Evolutionary conservation across 257 asterid genomes (phyloP).

Genomic region (Penstemon newberryi): DNA sequence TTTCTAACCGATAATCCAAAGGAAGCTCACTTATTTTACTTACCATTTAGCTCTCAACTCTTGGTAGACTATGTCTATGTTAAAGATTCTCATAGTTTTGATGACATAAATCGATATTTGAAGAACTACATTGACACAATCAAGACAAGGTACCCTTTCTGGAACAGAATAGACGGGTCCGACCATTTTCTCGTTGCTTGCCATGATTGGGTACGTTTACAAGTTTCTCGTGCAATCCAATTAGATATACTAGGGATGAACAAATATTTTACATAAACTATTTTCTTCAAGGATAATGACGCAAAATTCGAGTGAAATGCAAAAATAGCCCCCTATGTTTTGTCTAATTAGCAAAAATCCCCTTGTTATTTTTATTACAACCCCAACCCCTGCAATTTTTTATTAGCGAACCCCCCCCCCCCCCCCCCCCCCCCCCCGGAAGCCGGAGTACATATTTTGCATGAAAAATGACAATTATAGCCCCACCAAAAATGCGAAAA

Average conservation of each 20-base stretch:
- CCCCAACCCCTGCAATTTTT: no score
- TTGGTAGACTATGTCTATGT: constrained; percentile 36
- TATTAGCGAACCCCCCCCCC: not conserved
- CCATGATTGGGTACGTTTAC: constrained; percentile 49
- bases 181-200: constrained; percentile 51
- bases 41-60: constrained; percentile 47
- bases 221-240: not conserved
- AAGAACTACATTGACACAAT: constrained; percentile 28
- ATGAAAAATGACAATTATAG: no score
- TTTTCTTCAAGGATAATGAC: no score
- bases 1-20: constrained; percentile 34
- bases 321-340: no score
- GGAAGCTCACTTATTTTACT: constrained; percentile 48
- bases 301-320: no score
- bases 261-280: not conserved
- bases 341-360: no score
- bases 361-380: no score
- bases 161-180: constrained; percentile 44
- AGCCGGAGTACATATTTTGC: no score
- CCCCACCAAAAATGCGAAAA: no score
- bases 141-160: constrained; percentile 33
- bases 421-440: no score
- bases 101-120: constrained; percentile 27
- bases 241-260: not conserved
- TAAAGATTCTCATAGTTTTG: constrained; percentile 36